phyloP scores from a whole-genome alignment of 306 rosid genomes.

The Rosa multiflora region DNA sequence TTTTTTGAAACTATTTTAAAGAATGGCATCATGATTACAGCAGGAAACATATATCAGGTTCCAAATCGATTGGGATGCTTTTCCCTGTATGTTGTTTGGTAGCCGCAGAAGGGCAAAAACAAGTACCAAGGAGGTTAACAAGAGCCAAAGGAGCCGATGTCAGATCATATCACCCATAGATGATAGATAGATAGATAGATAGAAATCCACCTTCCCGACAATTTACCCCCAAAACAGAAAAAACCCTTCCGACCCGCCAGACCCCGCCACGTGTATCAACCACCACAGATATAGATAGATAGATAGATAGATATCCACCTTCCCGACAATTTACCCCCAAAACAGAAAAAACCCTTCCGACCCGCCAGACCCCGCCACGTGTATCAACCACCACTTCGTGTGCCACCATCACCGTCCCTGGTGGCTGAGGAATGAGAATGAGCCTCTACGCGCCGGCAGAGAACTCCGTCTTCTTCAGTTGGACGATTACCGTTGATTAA shows the following conservation, averaged over 20 bases:
- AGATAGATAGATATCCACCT: background rate
- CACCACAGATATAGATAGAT: no score
- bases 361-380: background rate
- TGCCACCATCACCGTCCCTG: constrained; percentile 18
- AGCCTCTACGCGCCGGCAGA: constrained; percentile 13
- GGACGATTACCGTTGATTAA: background rate
- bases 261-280: background rate
- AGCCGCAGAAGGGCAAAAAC: background rate
- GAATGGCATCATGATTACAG: no score
- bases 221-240: background rate
- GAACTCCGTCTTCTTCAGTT: background rate
- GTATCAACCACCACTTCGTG: constrained; percentile 15
- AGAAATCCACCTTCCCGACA: background rate
- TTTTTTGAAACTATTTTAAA: no score
- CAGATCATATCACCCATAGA: background rate
- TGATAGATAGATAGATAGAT: background rate
- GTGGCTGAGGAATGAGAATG: background rate
- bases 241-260: background rate
- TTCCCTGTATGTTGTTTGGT: no score
- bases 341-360: background rate
- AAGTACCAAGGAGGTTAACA: background rate
- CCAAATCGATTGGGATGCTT: background rate
- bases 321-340: background rate
- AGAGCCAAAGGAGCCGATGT: background rate
- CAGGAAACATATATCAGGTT: background rate